Percentiles rank a stretch among this genome's conserved stretches.
Evolutionary conservation across 352 stramenopile species (phyloP).

Genomic region (Thalassiosira mediterranea): DNA sequence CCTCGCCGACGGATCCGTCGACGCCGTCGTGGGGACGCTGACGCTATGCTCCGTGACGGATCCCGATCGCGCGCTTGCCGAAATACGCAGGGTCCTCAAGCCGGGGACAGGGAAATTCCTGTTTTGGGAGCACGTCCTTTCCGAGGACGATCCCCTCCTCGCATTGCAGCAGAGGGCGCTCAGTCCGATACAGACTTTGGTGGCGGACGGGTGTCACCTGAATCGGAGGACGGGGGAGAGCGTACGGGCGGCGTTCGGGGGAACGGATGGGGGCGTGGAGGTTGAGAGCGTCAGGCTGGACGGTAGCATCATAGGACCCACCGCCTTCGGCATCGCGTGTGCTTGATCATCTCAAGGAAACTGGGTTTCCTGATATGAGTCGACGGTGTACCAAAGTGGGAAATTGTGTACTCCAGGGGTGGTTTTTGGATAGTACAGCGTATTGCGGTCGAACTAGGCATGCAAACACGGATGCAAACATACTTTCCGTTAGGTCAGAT

Average conservation of each 20-base stretch:
- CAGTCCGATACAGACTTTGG: constrained; percentile 64
- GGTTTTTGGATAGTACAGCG: no score
- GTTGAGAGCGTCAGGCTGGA: constrained; percentile 33
- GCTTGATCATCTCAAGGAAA: no score
- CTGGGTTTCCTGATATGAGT: no score
- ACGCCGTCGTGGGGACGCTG: constrained; percentile 63
- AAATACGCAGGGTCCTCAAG: constrained; percentile 71
- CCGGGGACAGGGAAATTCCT: constrained; percentile 60
- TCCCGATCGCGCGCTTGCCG: constrained; percentile 46
- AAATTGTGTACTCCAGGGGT: no score
- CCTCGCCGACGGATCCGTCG: constrained; percentile 42
- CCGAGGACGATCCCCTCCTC: constrained; percentile 49
- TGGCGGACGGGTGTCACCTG: constrained; percentile 76
- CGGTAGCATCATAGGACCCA: constrained; percentile 31
- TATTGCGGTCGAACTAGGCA: no score
- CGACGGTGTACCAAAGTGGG: no score
- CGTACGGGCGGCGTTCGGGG: constrained; percentile 58
- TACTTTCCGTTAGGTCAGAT: no score
- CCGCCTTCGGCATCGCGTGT: constrained; percentile 41
- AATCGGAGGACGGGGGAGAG: constrained; percentile 78
- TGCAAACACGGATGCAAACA: no score
- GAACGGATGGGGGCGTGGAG: constrained; percentile 32
- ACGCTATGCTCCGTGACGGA: constrained; percentile 76
- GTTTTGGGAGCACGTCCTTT: constrained; percentile 77
- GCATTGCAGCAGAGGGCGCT: constrained; percentile 56